Evolutionary conservation across 495 filamentous ascomycete genomes (phyloP).

Genomic region (Penicillium paradoxum): DNA sequence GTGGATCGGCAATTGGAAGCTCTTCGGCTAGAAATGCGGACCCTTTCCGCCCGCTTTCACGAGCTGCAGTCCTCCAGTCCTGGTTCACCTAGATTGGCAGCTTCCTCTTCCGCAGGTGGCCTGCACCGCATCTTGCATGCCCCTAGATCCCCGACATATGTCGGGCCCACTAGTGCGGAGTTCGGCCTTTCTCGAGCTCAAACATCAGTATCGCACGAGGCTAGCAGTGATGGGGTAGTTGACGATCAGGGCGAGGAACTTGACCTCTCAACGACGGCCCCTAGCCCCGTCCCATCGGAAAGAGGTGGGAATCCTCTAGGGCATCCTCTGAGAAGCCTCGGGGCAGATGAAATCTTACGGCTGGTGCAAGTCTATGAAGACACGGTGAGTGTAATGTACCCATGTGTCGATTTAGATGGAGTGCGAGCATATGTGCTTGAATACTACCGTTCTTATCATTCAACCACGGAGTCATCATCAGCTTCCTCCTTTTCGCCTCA

Average conservation of each 20-base stretch:
- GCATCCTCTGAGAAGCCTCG: conserved; percentile 21
- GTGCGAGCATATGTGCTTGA: conserved; percentile 42
- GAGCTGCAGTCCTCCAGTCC: conserved; percentile 25
- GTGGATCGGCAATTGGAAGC: conserved; percentile 30
- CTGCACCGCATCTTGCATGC: conserved; percentile 36
- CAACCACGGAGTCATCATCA: conserved; percentile 32
- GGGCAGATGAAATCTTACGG: conserved; percentile 59
- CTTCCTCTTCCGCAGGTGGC: background rate
- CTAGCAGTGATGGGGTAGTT: background rate
- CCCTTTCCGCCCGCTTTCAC: conserved; percentile 30
- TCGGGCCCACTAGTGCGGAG: conserved; percentile 41
- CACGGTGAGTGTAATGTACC: conserved; percentile 79
- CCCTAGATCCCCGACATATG: conserved; percentile 33
- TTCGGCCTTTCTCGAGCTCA: conserved; percentile 30
- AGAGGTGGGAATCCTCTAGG: conserved; percentile 2
- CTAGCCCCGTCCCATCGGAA: conserved; percentile 20
- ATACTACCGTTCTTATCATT: conserved; percentile 44
- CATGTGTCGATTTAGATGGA: conserved; percentile 65
- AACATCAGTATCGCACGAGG: background rate
- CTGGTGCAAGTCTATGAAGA: conserved; percentile 70
- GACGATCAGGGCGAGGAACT: conserved; percentile 12
- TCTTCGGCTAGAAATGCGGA: conserved; percentile 30
- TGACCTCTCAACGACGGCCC: conserved; percentile 15
- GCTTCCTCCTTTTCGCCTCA: conserved; percentile 49
- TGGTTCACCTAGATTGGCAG: background rate